A percentile compares a stretch with the other conserved stretches of the same genome.
phyloP scores from a whole-genome alignment of 1,284 basidiomycete species.

The Ceratobasidium sp. region DNA sequence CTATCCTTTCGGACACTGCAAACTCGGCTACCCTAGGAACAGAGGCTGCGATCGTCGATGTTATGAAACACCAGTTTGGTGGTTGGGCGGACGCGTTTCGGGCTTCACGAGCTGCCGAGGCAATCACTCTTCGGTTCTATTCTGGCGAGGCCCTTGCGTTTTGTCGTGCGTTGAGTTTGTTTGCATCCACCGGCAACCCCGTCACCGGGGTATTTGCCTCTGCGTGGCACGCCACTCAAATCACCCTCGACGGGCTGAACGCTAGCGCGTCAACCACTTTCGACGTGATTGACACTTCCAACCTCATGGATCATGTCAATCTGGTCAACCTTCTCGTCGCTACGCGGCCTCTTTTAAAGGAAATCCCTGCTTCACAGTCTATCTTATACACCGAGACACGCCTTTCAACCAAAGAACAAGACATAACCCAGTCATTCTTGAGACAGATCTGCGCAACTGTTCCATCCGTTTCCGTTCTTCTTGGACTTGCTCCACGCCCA shows the following conservation, averaged over 20 bases:
- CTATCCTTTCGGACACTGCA: not conserved
- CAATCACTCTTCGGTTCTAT: constrained; percentile 22
- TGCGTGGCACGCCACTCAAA: constrained; percentile 14
- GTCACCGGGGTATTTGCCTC: constrained; percentile 6
- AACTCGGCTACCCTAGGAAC: not conserved
- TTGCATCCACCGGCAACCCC: constrained; percentile 1
- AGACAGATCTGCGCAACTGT: constrained; percentile 10
- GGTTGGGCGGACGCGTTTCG: constrained; percentile 20
- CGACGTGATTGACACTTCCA: constrained; percentile 42
- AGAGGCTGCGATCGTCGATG: not conserved
- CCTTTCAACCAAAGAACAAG: not conserved
- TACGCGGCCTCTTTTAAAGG: constrained; percentile 16
- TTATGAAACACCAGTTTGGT: constrained; percentile 9
- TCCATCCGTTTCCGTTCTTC: constrained; percentile 3
- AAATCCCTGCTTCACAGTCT: constrained; percentile 3
- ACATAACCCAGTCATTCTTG: not conserved
- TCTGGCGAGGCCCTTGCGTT: constrained; percentile 27
- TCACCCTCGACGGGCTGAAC: not conserved
- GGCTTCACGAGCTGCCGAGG: not conserved
- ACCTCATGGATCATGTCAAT: constrained; percentile 23
- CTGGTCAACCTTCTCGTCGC: constrained; percentile 23
- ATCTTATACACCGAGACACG: constrained; percentile 25
- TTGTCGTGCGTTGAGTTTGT: constrained; percentile 12
- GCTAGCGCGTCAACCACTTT: not conserved
- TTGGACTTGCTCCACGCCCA: constrained; percentile 15